Conservation (phyloP, 176 grass and related monocot species). For the Cocos nucifera region DNA sequence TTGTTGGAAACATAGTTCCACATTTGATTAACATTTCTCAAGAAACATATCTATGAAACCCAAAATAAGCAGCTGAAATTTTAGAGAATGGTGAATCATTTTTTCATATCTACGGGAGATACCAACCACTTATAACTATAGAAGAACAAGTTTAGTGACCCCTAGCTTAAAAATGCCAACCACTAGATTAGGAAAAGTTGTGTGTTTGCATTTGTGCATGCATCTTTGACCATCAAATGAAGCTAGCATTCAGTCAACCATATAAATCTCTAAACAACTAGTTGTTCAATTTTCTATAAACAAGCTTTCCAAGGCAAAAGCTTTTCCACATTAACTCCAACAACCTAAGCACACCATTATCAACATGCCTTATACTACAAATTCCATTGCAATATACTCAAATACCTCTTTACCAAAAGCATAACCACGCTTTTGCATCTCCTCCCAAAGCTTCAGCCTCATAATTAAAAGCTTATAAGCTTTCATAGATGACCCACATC, state of each 20-base stretch:
- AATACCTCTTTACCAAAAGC: conserved; percentile 62
- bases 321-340: conserved; percentile 58
- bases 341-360: conserved; percentile 53
- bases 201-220: conserved; percentile 34
- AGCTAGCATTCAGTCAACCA: conserved; percentile 52
- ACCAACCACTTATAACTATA: too few species aligned
- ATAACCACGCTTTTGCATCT: conserved; percentile 60
- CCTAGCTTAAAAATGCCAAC: conserved; percentile 50
- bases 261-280: conserved; percentile 67
- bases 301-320: conserved; percentile 48
- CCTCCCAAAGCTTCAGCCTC: conserved; percentile 81
- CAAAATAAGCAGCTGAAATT: too few species aligned
- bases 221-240: conserved; percentile 51
- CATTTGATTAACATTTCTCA: too few species aligned
- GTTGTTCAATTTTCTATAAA: conserved; percentile 75
- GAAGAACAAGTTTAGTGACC: too few species aligned
- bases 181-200: conserved; percentile 59
- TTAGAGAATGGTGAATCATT: too few species aligned
- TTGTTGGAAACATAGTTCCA: too few species aligned
- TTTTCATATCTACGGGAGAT: too few species aligned
- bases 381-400: conserved; percentile 72
- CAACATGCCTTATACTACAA: conserved; percentile 66
- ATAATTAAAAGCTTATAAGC: conserved; percentile 74
- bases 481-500: conserved; percentile 69
- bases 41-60: too few species aligned